A percentile compares a stretch with the other conserved stretches of the same genome.
Evolutionary conservation across 2,329 filamentous ascomycete species (phyloP).

Genomic region (Fusarium pseudonygamai): DNA sequence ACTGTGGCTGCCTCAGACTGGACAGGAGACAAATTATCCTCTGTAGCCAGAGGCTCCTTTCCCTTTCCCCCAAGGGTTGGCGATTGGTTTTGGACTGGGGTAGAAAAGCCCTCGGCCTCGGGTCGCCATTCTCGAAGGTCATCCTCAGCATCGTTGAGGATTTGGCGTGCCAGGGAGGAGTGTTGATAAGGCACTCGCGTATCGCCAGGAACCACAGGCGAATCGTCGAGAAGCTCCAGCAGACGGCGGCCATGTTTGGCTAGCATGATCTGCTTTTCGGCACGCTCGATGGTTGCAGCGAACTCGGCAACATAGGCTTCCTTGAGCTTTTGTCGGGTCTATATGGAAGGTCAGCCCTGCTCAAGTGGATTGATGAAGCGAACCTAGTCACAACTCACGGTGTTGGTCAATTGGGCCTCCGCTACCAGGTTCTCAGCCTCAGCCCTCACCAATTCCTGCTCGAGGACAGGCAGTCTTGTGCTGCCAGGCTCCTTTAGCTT

Average conservation of each 20-base stretch:
- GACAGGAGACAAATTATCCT: slow-evolving; percentile 19
- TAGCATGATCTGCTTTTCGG: slow-evolving; percentile 95
- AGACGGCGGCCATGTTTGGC: slow-evolving; percentile 90
- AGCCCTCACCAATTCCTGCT: slow-evolving; percentile 95
- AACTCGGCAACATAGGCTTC: slow-evolving; percentile 92
- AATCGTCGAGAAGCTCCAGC: slow-evolving; percentile 86
- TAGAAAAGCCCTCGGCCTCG: slow-evolving; percentile 49
- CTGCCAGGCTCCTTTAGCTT: slow-evolving; percentile 93
- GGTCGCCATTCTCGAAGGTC: slow-evolving; percentile 81
- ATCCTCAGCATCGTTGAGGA: slow-evolving; percentile 92
- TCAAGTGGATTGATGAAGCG: background rate
- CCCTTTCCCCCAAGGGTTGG: slow-evolving; percentile 43
- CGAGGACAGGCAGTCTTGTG: slow-evolving; percentile 80
- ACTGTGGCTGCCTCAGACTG: slow-evolving; percentile 23
- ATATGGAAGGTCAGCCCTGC: slow-evolving; percentile 19
- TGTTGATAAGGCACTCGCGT: slow-evolving; percentile 73
- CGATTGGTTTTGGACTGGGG: slow-evolving; percentile 34
- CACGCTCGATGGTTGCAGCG: slow-evolving; percentile 90
- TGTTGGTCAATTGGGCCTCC: slow-evolving; percentile 94
- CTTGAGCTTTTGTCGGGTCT: slow-evolving; percentile 96
- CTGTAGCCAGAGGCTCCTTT: slow-evolving; percentile 33
- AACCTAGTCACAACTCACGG: slow-evolving; percentile 65
- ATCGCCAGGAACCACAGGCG: slow-evolving; percentile 88
- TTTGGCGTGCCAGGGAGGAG: slow-evolving; percentile 75
- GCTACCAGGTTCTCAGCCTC: slow-evolving; percentile 97